A percentile compares a stretch with the other conserved stretches of the same genome.
Evolutionary conservation across 2,329 filamentous ascomycete species (phyloP).

Genomic region (Hirsutella thompsonii): DNA sequence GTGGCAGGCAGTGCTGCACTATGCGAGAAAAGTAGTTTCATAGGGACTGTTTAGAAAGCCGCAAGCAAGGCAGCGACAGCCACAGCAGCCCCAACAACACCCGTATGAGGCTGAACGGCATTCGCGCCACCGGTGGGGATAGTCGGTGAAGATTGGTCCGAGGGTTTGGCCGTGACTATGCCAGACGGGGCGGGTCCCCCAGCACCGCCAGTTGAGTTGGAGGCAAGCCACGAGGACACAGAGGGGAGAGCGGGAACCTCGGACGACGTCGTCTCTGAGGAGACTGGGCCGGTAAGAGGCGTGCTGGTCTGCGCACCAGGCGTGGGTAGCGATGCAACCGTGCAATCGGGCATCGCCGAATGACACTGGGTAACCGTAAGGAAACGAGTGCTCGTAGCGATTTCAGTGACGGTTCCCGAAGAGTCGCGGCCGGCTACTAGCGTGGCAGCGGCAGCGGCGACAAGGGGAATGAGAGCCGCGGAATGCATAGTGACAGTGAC

Average conservation of each 20-base stretch:
- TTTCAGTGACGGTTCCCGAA: constrained; percentile 24
- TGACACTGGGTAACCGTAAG: constrained; percentile 35
- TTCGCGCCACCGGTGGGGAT: constrained; percentile 15
- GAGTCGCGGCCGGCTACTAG: constrained; percentile 18
- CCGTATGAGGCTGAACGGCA: constrained; percentile 23
- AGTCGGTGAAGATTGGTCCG: constrained; percentile 7
- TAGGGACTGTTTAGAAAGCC: constrained; percentile 14
- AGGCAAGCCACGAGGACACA: constrained; percentile 12
- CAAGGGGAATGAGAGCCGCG: constrained; percentile 26
- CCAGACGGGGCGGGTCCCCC: constrained; percentile 11
- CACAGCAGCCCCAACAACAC: constrained; percentile 25
- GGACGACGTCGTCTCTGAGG: constrained; percentile 3
- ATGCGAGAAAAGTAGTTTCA: too few relatives aligned
- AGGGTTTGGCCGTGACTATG: constrained; percentile 10
- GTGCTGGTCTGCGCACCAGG: constrained; percentile 10
- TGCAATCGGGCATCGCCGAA: constrained; percentile 30
- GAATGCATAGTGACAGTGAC: constrained; percentile 29
- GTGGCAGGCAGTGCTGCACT: too few relatives aligned
- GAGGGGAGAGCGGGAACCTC: background rate
- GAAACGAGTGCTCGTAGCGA: constrained; percentile 29
- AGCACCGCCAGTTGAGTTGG: constrained; percentile 19
- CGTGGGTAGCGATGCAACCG: constrained; percentile 10
- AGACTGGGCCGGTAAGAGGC: too few relatives aligned
- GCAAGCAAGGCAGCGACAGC: constrained; percentile 21
- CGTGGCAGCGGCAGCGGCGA: constrained; percentile 27